Evolutionary conservation across 768 basidiomycete genomes (phyloP).

Genomic region (Naganishia vishniacii): DNA sequence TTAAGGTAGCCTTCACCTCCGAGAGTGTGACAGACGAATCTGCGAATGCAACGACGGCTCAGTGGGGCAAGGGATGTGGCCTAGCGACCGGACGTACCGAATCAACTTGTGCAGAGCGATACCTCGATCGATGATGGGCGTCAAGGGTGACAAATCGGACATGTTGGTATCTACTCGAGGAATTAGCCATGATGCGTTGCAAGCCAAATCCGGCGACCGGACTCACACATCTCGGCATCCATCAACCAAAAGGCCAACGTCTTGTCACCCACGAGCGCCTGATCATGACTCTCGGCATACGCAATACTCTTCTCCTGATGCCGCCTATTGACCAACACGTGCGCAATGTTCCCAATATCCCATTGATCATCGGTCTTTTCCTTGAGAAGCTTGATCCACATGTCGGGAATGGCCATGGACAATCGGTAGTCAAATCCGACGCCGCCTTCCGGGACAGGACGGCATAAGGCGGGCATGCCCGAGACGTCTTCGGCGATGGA

Average conservation of each 20-base stretch:
- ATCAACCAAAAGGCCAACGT: constrained; percentile 98
- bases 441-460: constrained; percentile 72
- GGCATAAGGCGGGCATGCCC: constrained; percentile 92
- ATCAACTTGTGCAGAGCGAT: constrained; percentile 96
- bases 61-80: no score
- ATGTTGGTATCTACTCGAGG: constrained; percentile 71
- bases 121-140: constrained; percentile 79
- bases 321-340: constrained; percentile 83
- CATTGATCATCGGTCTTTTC: constrained; percentile 81
- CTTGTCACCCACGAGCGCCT: constrained; percentile 97
- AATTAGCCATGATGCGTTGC: neutral
- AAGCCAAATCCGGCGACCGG: no score
- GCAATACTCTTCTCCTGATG: constrained; percentile 86
- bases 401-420: constrained; percentile 97
- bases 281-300: constrained; percentile 93
- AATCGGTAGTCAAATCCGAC: constrained; percentile 97
- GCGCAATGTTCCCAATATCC: constrained; percentile 78
- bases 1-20: constrained; percentile 98
- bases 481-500: constrained; percentile 99
- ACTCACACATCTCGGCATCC: constrained; percentile 99
- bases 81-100: constrained; percentile 60
- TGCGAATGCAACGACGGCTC: neutral
- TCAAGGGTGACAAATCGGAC: constrained; percentile 78
- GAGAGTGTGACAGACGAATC: constrained; percentile 75
- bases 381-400: constrained; percentile 99